A percentile compares a stretch with the other conserved stretches of the same genome.
These are phyloP conservation scores for Cinnamomum micranthum DNA, from an alignment of 164 flowering plant species.

Conservation along the genomic window DNA sequence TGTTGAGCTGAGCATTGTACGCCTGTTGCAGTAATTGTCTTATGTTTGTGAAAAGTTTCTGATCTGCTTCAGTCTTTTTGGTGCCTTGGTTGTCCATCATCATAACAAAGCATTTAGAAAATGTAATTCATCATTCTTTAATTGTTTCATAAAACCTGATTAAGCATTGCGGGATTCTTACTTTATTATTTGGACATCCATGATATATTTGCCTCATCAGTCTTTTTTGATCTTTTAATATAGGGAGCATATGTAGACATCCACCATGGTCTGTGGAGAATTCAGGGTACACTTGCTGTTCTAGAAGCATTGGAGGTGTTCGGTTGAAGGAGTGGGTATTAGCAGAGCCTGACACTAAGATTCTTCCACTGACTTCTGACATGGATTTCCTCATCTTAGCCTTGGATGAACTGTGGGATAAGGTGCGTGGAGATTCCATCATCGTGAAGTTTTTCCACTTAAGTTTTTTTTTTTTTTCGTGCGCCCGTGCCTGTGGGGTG, in stretches of 20 bases:
- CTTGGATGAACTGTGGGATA: slow-evolving; percentile 88
- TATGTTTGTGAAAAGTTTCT: too few species aligned
- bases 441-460: not conserved
- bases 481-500: too few species aligned
- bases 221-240: not conserved
- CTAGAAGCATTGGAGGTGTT: slow-evolving; percentile 74
- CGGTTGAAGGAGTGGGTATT: slow-evolving; percentile 74
- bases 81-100: too few species aligned
- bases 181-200: too few species aligned
- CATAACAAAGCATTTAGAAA: too few species aligned
- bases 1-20: too few species aligned
- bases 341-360: slow-evolving; percentile 78
- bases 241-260: slow-evolving; percentile 87
- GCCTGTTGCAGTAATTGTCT: too few species aligned
- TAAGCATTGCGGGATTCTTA: too few species aligned
- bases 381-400: slow-evolving; percentile 78
- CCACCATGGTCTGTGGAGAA: slow-evolving; percentile 81
- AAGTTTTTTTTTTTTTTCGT: too few species aligned
- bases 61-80: too few species aligned
- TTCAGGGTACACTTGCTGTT: slow-evolving; percentile 81
- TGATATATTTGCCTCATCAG: not conserved
- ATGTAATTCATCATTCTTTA: too few species aligned
- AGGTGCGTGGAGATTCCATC: slow-evolving; percentile 32
- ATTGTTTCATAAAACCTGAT: too few species aligned
- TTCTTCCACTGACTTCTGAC: slow-evolving; percentile 45